Percentiles rank a stretch among this genome's conserved stretches.
Evolutionary conservation across 371 early-diverging fungal genomes (phyloP).

Genomic region (Dipsacomyces acuminosporus): DNA sequence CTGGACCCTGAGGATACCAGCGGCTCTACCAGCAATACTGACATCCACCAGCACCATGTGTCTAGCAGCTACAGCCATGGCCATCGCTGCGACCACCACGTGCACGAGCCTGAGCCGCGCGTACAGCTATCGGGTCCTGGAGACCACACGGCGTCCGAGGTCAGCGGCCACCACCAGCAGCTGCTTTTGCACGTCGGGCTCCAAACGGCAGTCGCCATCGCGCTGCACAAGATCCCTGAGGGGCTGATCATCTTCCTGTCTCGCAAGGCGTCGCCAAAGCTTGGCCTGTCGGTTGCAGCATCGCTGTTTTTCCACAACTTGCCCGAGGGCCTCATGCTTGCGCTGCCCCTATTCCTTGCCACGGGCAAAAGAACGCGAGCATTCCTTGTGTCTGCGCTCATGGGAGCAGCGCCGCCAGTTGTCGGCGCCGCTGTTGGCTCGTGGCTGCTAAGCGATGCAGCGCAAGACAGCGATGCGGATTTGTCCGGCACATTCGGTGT

Average conservation of each 20-base stretch:
- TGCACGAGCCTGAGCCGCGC: background rate
- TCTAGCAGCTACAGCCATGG: conserved; percentile 1
- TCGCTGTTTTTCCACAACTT: conserved; percentile 77
- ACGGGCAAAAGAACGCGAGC: conserved; percentile 57
- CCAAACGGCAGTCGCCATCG: conserved; percentile 75
- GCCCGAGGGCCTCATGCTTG: conserved; percentile 75
- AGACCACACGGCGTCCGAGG: conserved; percentile 14
- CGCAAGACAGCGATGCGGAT: background rate
- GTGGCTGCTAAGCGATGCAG: conserved; percentile 12
- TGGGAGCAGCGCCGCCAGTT: conserved; percentile 52
- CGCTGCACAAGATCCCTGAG: conserved; percentile 78
- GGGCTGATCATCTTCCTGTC: conserved; percentile 74
- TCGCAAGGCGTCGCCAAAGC: conserved; percentile 55
- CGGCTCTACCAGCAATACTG: background rate
- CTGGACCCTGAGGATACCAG: background rate
- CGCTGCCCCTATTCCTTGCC: conserved; percentile 66
- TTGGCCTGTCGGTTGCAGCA: conserved; percentile 66
- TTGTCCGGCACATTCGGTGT: conserved; percentile 26
- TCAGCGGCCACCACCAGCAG: conserved; percentile 28
- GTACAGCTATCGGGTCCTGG: conserved; percentile 12
- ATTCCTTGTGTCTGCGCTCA: conserved; percentile 57
- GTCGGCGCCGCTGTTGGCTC: conserved; percentile 35
- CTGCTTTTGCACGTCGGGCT: conserved; percentile 53
- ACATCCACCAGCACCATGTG: conserved; percentile 2
- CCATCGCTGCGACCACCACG: background rate